phyloP scores from a whole-genome alignment of 164 flowering plant genomes.

The Cinnamomum micranthum region DNA sequence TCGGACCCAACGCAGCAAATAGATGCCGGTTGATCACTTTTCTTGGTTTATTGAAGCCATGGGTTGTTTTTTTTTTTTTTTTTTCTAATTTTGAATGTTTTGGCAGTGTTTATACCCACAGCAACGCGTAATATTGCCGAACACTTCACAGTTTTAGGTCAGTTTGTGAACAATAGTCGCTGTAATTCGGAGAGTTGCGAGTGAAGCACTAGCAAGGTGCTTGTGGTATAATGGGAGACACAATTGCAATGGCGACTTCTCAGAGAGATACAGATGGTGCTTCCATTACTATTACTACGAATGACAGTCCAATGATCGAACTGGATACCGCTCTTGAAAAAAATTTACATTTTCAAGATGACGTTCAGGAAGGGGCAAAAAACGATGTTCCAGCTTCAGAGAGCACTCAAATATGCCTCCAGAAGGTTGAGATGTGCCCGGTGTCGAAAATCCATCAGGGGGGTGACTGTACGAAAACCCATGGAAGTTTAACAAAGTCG shows the following conservation, averaged over 20 bases:
- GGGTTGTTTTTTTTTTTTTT: not conserved
- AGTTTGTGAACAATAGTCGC: not conserved
- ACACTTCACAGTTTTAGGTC: conserved; percentile 9
- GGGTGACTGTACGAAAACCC: not conserved
- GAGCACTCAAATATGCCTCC: not conserved
- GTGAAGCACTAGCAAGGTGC: not conserved
- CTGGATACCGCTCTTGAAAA: conserved; percentile 24
- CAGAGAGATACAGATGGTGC: not conserved
- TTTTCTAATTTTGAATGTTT: conserved; percentile 5
- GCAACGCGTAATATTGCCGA: conserved; percentile 18
- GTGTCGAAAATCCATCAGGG: conserved; percentile 8
- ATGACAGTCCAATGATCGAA: conserved; percentile 2
- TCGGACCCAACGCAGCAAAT: too few relatives aligned
- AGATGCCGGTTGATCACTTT: not conserved
- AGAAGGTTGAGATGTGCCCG: not conserved
- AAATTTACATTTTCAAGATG: conserved; percentile 25
- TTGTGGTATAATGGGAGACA: not conserved
- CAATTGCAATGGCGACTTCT: not conserved
- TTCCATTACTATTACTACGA: not conserved
- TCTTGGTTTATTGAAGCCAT: not conserved
- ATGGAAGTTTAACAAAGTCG: conserved; percentile 28
- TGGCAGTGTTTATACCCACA: conserved; percentile 18
- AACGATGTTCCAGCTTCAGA: conserved; percentile 1
- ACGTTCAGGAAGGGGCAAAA: conserved; percentile 11
- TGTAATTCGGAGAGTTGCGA: not conserved